These are phyloP conservation scores for Quillaja saponaria DNA, from an alignment of 306 rosid species.

Conservation along the genomic window DNA sequence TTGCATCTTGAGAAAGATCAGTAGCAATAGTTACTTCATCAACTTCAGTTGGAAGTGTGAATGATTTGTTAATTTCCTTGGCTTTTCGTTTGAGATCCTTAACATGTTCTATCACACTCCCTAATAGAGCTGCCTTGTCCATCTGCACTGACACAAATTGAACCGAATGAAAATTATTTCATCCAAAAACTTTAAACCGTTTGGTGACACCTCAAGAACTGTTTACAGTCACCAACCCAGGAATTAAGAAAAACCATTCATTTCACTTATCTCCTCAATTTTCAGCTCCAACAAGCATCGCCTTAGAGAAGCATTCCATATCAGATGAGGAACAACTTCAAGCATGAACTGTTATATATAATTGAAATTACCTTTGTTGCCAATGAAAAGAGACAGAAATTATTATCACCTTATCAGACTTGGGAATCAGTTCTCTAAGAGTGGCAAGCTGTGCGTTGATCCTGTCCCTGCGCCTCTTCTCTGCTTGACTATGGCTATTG, in stretches of 20 bases:
- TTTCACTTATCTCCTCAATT: too few species aligned
- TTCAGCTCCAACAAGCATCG: too few species aligned
- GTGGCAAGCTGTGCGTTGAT: slow-evolving; percentile 91
- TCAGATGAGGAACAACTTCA: not conserved
- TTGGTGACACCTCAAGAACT: too few species aligned
- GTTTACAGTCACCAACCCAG: too few species aligned
- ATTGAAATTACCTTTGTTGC: too few species aligned
- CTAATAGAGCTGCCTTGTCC: slow-evolving; percentile 96
- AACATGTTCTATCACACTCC: slow-evolving; percentile 86
- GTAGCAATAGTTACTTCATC: slow-evolving; percentile 73
- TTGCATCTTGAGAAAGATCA: slow-evolving; percentile 27
- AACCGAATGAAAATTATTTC: too few species aligned
- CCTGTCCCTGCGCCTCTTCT: slow-evolving; percentile 90
- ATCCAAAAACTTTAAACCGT: too few species aligned
- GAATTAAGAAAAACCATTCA: too few species aligned
- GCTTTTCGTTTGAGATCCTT: slow-evolving; percentile 92
- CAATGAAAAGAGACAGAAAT: too few species aligned
- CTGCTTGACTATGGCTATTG: slow-evolving; percentile 93
- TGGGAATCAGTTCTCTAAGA: slow-evolving; percentile 89
- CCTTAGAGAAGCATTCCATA: not conserved
- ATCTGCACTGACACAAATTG: slow-evolving; percentile 50
- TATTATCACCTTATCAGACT: slow-evolving; percentile 74
- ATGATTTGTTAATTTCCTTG: slow-evolving; percentile 54
- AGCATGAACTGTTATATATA: not conserved
- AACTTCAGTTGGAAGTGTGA: slow-evolving; percentile 70